phyloP scores from a whole-genome alignment of 257 asterid genomes.

The Solanum arcanum region DNA sequence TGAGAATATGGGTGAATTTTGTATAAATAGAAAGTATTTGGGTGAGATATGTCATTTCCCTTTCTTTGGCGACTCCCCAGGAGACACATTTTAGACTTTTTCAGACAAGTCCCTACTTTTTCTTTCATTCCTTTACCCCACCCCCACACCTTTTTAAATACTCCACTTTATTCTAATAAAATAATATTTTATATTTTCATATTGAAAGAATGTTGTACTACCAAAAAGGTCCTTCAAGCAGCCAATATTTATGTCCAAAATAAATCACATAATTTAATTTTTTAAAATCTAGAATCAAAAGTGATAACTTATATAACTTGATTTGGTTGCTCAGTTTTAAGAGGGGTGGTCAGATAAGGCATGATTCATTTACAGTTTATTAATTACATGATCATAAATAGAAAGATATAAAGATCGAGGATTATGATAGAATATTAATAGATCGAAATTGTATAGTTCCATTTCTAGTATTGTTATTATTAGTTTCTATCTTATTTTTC shows the following conservation, averaged over 20 bases:
- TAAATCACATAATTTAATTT: neutral
- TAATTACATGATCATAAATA: neutral
- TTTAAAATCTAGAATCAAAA: no score
- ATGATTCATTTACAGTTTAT: neutral
- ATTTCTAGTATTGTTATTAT: neutral
- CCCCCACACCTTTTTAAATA: neutral
- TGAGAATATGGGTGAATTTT: neutral
- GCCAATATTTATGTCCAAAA: neutral
- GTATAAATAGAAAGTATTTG: neutral
- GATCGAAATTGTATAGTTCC: neutral
- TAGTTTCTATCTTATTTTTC: neutral
- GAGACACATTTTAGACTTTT: conserved; percentile 36
- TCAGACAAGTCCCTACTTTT: conserved; percentile 28
- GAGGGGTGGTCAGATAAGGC: neutral
- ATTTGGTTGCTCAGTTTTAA: neutral
- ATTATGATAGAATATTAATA: neutral
- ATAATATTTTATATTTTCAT: neutral
- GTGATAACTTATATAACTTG: neutral
- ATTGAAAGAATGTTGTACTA: neutral
- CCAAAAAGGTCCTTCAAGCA: neutral
- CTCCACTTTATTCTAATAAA: neutral
- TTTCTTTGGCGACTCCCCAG: conserved; percentile 27
- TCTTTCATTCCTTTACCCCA: conserved; percentile 19
- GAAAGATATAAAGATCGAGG: rapidly evolving
- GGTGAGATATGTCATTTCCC: conserved; percentile 4